Evolutionary conservation across 768 basidiomycete genomes (phyloP), one percentile per base, ranked within the genome.

Genomic region (Tricholoma furcatifolium): DNA sequence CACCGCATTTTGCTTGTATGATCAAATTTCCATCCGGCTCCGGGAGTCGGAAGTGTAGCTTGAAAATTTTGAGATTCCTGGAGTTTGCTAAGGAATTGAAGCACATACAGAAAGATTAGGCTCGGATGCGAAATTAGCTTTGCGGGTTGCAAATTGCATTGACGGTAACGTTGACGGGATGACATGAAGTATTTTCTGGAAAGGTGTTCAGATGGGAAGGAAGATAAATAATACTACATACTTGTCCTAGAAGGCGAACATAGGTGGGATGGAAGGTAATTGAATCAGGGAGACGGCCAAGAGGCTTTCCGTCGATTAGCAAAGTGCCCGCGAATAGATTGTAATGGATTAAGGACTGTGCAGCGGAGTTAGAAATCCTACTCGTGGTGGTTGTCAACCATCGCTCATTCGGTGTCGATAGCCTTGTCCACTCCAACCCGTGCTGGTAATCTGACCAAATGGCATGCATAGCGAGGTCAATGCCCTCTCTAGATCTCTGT

Each of bases 241-340:
- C 76, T 52, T 65, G 35, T 27, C 67, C 65, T 39, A 81, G 70
- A n/a, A 78, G 51, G 6, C 66, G 61, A 12, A 40, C 41, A 50
- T 76, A 80, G 2, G 65, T 58, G 1, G 65, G 27, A 56, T 78
- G 68, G 0, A 21, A 43, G 2, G 60, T 38, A 24, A 79, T 73
- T 0, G 56, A 52, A 7, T 38, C 24, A 0, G 78, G 74, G 12
- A 80, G 67, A 20, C 65, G 68, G 15, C 74, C 71, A 8, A 74
- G 50, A 1, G 70, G 66, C 51, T 68, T 68, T 6, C 78, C 78
- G 10, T 74, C 60, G 9, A 81, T 65, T 15, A 79, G 64, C 1
- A 81, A 61, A 20, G 59, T 44, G 11, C 78, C 78, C 15, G 66
- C 58, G 2, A 79, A 54, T 1, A 80, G 31, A 49, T 82, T 71